Evolutionary conservation across 1,284 basidiomycete genomes (phyloP).

Genomic region (Blastosporella zonata): DNA sequence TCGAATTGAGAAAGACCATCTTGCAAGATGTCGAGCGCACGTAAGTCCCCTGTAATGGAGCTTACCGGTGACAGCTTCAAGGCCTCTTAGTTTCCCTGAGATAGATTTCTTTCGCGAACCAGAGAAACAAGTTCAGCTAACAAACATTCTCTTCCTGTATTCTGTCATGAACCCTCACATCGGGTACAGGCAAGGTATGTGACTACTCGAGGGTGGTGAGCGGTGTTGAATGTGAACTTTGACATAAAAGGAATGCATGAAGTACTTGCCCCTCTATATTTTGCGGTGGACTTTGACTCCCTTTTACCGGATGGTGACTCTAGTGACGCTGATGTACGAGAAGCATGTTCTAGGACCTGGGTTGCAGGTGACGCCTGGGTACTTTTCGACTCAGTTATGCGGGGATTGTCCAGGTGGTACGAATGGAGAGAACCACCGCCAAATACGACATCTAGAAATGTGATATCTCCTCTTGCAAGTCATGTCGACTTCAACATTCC

Average conservation of each 20-base stretch:
- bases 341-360: slow-evolving; percentile 66
- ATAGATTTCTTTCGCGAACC: slow-evolving; percentile 80
- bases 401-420: slow-evolving; percentile 76
- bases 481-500: slow-evolving; percentile 44
- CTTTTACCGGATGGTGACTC: slow-evolving; percentile 36
- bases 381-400: slow-evolving; percentile 80
- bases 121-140: slow-evolving; percentile 75
- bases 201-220: background rate
- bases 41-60: slow-evolving; percentile 39
- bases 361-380: slow-evolving; percentile 83
- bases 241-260: slow-evolving; percentile 82
- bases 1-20: slow-evolving; percentile 85
- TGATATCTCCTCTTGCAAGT: slow-evolving; percentile 36
- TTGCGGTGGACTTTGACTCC: slow-evolving; percentile 82
- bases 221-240: background rate
- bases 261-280: slow-evolving; percentile 80
- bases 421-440: slow-evolving; percentile 73
- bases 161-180: slow-evolving; percentile 73
- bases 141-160: slow-evolving; percentile 83
- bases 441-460: slow-evolving; percentile 17
- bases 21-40: slow-evolving; percentile 91
- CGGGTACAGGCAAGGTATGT: slow-evolving; percentile 79
- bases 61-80: slow-evolving; percentile 8
- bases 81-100: slow-evolving; percentile 74
- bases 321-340: slow-evolving; percentile 36